Percentiles rank a stretch among this genome's conserved stretches.
Conservation (phyloP, 78 protist genomes). For the Isochrysis galbana region DNA sequence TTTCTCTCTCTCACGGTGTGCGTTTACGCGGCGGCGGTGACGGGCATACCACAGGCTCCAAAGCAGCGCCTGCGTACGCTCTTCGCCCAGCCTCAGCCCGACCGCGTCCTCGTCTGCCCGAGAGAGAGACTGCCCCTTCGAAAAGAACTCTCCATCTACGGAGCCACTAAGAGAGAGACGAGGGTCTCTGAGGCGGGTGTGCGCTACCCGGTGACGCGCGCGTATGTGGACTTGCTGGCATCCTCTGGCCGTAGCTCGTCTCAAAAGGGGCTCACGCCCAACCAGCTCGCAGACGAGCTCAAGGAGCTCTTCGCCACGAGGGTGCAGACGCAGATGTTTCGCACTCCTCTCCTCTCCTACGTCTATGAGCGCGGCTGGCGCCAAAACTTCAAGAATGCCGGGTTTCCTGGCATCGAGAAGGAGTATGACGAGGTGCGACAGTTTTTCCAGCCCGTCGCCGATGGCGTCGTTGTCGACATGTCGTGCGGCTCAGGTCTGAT, state of each 20-base stretch:
- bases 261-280: neutral
- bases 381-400: neutral
- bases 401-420: neutral
- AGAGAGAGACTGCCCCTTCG: neutral
- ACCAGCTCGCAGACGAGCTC: neutral
- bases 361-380: conserved; percentile 29
- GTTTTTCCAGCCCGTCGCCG: neutral
- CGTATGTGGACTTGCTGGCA: neutral
- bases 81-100: too few relatives aligned
- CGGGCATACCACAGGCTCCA: too few relatives aligned
- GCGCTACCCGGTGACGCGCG: neutral
- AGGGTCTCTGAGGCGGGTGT: neutral
- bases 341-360: neutral
- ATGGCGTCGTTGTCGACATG: conserved; percentile 13
- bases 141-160: neutral
- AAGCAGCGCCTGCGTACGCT: too few relatives aligned
- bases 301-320: neutral
- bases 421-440: neutral
- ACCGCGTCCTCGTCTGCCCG: neutral
- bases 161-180: neutral
- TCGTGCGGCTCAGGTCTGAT: conserved; percentile 19
- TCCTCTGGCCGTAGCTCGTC: neutral
- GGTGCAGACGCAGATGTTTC: neutral
- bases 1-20: too few relatives aligned
- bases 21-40: too few relatives aligned